A percentile compares a stretch with the other conserved stretches of the same genome.
Conservation (phyloP, 768 basidiomycete species). For the Naganishia randhawae region DNA sequence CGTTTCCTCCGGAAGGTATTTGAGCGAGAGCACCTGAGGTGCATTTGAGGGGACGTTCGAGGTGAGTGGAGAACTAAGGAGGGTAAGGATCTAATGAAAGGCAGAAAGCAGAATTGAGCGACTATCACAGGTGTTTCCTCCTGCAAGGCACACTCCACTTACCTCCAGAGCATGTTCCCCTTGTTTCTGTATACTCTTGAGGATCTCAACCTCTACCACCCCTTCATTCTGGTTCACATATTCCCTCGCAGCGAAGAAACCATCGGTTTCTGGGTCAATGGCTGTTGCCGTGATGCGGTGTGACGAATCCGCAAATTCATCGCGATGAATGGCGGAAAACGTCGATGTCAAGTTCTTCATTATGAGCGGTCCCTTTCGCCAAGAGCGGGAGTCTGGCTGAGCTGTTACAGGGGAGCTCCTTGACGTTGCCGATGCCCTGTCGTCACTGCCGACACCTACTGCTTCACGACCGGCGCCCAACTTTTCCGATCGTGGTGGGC, state of each 20-base stretch:
- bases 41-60: constrained; percentile 3
- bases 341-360: constrained; percentile 16
- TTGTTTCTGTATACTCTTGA: constrained; percentile 52
- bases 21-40: constrained; percentile 60
- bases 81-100: not conserved
- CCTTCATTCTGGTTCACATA: constrained; percentile 52
- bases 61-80: constrained; percentile 2
- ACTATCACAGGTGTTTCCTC: not conserved
- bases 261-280: constrained; percentile 41
- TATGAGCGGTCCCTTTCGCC: not conserved
- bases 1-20: constrained; percentile 68
- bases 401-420: not conserved
- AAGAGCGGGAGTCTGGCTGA: not conserved
- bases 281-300: constrained; percentile 25
- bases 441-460: not conserved
- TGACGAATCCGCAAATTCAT: not conserved
- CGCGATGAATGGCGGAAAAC: not conserved
- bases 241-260: constrained; percentile 62
- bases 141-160: constrained; percentile 25
- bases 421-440: not conserved
- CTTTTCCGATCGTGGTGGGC: constrained; percentile 4
- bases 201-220: constrained; percentile 61
- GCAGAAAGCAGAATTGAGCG: not conserved
- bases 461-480: not conserved
- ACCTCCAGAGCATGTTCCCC: constrained; percentile 30